Conservation (phyloP, 331 rosid species). For the Pyrus hybrid region DNA sequence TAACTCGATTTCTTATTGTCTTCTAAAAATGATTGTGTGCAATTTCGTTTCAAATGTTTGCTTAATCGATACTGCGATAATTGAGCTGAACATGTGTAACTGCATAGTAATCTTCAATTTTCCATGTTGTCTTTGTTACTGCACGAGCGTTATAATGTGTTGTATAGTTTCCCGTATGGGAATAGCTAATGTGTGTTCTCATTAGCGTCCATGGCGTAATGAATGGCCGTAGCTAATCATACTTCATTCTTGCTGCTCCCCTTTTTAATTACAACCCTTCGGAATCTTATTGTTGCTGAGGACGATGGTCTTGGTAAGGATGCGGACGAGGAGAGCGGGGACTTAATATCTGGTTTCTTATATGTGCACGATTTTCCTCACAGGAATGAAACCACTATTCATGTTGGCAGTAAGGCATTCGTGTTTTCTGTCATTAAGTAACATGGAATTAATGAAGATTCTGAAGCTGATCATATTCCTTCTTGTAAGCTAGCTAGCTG, state of each 20-base stretch:
- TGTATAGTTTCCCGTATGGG: neutral
- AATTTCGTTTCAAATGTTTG: neutral
- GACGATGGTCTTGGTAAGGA: conserved; percentile 66
- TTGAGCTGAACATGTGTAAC: neutral
- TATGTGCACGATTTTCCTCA: no score
- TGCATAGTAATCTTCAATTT: neutral
- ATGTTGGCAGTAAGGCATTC: no score
- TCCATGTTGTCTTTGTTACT: no score
- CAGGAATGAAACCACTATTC: no score
- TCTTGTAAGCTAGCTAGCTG: no score
- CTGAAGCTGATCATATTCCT: no score
- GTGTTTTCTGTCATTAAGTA: no score
- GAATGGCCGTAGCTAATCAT: conserved; percentile 11
- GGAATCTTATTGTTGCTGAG: conserved; percentile 85
- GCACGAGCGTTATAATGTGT: neutral
- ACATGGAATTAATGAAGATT: no score
- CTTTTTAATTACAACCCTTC: conserved; percentile 23
- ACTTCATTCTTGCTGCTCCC: conserved; percentile 3
- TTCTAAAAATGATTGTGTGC: neutral
- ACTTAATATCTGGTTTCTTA: conserved; percentile 59
- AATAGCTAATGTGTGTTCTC: neutral
- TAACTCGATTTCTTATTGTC: neutral
- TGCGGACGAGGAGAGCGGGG: conserved; percentile 43
- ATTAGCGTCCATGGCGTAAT: neutral
- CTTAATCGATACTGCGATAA: neutral